Evolutionary conservation across 257 asterid species (phyloP).

Genomic region (Schizonepeta tenuifolia): DNA sequence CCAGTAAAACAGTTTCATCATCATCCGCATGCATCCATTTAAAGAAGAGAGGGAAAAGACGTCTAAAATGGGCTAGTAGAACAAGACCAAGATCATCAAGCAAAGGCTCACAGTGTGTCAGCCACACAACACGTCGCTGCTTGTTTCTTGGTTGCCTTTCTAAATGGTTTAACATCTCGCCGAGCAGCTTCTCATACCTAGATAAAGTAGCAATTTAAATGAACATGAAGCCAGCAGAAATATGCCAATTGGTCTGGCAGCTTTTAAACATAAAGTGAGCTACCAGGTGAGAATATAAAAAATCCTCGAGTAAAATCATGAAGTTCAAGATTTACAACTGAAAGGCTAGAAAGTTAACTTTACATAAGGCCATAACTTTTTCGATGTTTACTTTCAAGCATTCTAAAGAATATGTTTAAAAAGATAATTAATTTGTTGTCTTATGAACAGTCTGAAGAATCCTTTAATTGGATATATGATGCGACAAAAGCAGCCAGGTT

Average conservation of each 20-base stretch:
- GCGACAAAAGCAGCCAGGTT: conserved; percentile 15
- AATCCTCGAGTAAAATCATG: conserved; percentile 1
- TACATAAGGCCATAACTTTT: conserved; percentile 1
- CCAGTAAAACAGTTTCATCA: conserved; percentile 84
- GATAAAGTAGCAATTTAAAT: conserved; percentile 23
- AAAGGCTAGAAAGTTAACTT: background rate
- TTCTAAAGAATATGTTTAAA: background rate
- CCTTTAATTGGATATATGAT: conserved; percentile 11
- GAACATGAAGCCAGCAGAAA: conserved; percentile 10
- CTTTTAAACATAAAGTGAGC: background rate
- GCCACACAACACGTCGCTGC: conserved; percentile 84
- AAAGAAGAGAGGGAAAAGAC: conserved; percentile 86
- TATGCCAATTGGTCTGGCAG: background rate
- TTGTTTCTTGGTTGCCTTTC: conserved; percentile 94
- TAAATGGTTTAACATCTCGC: conserved; percentile 85
- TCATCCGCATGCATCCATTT: conserved; percentile 95
- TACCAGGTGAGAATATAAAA: background rate
- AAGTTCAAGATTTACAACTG: conserved; percentile 14
- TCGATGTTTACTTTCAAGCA: background rate
- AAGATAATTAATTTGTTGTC: conserved; percentile 19
- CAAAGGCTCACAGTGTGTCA: conserved; percentile 71
- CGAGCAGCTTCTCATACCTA: conserved; percentile 84
- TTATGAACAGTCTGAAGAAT: conserved; percentile 5
- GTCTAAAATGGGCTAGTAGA: conserved; percentile 79
- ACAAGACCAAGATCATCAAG: conserved; percentile 69